These are phyloP conservation scores for Nakazawaea wickerhamii DNA, from an alignment of 805 yeast genomes.

Conservation along the genomic window DNA sequence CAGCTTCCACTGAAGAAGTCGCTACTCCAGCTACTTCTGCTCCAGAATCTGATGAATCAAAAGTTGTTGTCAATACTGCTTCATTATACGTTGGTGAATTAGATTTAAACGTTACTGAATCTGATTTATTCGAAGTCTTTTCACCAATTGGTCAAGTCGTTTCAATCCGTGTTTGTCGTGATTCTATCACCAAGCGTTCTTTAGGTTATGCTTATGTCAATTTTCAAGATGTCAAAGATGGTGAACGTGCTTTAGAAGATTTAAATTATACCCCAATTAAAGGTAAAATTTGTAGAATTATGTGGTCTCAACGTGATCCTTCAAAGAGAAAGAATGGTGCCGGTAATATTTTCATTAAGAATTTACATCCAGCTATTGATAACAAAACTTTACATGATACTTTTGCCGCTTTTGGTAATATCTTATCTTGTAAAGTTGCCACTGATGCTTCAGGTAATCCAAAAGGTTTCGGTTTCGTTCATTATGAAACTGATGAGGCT, in stretches of 20 bases:
- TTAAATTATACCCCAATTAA: conserved; percentile 91
- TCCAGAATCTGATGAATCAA: conserved; percentile 5
- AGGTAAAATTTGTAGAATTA: conserved; percentile 96
- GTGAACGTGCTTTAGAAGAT: conserved; percentile 90
- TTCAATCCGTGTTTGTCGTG: conserved; percentile 98
- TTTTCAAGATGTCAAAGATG: conserved; percentile 85
- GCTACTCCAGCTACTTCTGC: conserved; percentile 9
- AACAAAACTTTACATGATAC: conserved; percentile 98
- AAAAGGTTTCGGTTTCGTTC: conserved; percentile 96
- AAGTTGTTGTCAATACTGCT: conserved; percentile 48
- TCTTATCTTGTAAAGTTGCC: conserved; percentile 95
- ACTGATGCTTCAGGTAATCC: conserved; percentile 88
- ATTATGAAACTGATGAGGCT: conserved; percentile 87
- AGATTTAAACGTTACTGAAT: conserved; percentile 89
- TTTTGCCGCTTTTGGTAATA: conserved; percentile 92
- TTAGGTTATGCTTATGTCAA: conserved; percentile 98
- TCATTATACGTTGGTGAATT: conserved; percentile 97
- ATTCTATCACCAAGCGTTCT: conserved; percentile 93
- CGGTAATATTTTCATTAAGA: conserved; percentile 96
- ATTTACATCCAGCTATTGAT: conserved; percentile 96
- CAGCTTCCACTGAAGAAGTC: not conserved
- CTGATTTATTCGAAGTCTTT: conserved; percentile 89
- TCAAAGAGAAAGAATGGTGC: conserved; percentile 90
- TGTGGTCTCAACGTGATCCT: conserved; percentile 99
- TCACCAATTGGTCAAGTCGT: conserved; percentile 93